Evolutionary conservation across 305 asterid species (phyloP).

Genomic region (Fraxinus dipetala): DNA sequence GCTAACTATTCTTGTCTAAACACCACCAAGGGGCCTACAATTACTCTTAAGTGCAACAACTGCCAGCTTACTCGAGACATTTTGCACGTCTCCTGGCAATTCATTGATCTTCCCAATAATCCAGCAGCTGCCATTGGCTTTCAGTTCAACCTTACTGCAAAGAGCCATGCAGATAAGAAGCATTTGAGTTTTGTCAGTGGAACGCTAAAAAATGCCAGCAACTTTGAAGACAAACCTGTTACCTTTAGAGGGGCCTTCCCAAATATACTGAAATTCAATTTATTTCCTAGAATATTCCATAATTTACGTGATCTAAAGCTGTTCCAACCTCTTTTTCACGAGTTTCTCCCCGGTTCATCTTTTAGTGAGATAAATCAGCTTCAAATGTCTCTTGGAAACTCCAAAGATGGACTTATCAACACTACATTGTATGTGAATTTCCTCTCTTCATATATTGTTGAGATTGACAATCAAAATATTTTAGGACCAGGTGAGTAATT

Average conservation of each 20-base stretch:
- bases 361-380: slow-evolving; percentile 58
- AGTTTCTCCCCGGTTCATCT: slow-evolving; percentile 84
- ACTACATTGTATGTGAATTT: slow-evolving; percentile 73
- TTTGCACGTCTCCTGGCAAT: slow-evolving; percentile 76
- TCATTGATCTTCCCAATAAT: slow-evolving; percentile 74
- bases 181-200: slow-evolving; percentile 89
- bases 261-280: slow-evolving; percentile 77
- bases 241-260: slow-evolving; percentile 74
- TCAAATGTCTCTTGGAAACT: slow-evolving; percentile 62
- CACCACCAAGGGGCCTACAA: slow-evolving; percentile 80
- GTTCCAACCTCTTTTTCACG: slow-evolving; percentile 89
- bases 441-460: slow-evolving; percentile 78
- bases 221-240: slow-evolving; percentile 46
- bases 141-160: slow-evolving; percentile 86
- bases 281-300: slow-evolving; percentile 77
- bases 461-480: slow-evolving; percentile 67
- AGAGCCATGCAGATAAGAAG: slow-evolving; percentile 45
- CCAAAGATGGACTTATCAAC: slow-evolving; percentile 71
- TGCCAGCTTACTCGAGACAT: slow-evolving; percentile 60
- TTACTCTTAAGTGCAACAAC: slow-evolving; percentile 55
- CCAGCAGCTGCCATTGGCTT: slow-evolving; percentile 93
- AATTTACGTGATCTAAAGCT: slow-evolving; percentile 68
- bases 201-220: slow-evolving; percentile 52
- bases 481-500: slow-evolving; percentile 86
- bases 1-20: slow-evolving; percentile 77